Evolutionary conservation across 371 early-diverging fungal species (phyloP), one percentile per base, ranked within the genome.

Genomic region (Batkoa obscura): DNA sequence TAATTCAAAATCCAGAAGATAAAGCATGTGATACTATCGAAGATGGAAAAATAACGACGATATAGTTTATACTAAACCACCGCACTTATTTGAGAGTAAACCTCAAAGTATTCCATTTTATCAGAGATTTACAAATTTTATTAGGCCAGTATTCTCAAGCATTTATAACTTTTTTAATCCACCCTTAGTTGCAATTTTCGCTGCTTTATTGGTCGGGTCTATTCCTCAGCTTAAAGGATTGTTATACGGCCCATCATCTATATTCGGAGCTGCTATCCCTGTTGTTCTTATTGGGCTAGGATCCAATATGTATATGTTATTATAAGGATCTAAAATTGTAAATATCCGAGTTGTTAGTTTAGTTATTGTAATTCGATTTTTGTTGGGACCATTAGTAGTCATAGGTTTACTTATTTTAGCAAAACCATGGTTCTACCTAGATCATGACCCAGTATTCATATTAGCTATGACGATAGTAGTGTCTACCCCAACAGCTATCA

Each of bases 221-320:
- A 57, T 66, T 0, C 74, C 78, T n/a, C 64, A 67, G 4, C 43
- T 77, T 1, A 72, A 77, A 46, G 45, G 57, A n/a, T 47, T 72
- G 10, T 54, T 83, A 61, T 76, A 70, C 52, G 66, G 67, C 13
- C 51, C 66, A 50, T 67, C 74, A 17, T 63, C 72, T 0, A 55
- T 80, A 2, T 71, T 76, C 51, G 69, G 68, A 33, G 74, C 79
- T 6, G 74, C 81, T 4, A 79, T 84, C 23, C 84, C 84, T 1
- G 66, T 81, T 53, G 73, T 80, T 23, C 63, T 84, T 38, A 63
- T 81, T 10, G 78, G 81, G 55, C 70, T 84, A 0, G 84, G 84
- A 9, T 74, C 81, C 12, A 81, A 84, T 60, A 64, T 84, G 3
- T 55, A 13, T 13, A 39, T 15, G 12, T n/a, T 55, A 3, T 10